A percentile compares a stretch with the other conserved stretches of the same genome.
Conservation (phyloP, 2,329 filamentous ascomycete species). For the Calonectria ilicicola region DNA sequence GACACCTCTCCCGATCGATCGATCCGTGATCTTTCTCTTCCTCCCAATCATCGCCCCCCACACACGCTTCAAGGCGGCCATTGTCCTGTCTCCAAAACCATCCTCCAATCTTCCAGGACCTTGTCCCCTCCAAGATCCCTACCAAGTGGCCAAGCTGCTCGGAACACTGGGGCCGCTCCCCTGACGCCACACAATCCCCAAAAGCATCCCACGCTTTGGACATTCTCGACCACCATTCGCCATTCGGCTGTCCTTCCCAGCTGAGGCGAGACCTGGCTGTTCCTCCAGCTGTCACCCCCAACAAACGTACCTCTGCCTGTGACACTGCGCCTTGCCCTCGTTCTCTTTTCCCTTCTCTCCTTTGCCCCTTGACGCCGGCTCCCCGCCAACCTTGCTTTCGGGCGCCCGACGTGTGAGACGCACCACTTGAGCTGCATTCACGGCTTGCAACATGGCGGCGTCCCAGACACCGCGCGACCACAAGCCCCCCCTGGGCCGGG, state of each 20-base stretch:
- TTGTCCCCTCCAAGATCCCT: not conserved
- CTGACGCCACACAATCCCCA: not conserved
- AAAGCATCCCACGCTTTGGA: conserved; percentile 8
- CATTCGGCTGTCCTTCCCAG: not conserved
- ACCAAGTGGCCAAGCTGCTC: not conserved
- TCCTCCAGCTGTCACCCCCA: not conserved
- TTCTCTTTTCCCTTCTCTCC: conserved; percentile 13
- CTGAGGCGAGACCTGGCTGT: conserved; percentile 11
- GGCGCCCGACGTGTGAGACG: not conserved
- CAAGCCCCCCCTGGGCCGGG: conserved; percentile 22
- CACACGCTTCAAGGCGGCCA: not conserved
- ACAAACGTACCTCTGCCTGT: not conserved
- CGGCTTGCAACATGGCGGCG: conserved; percentile 30
- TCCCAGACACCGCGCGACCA: conserved; percentile 28
- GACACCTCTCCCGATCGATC: conserved; percentile 4
- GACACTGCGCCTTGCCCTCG: not conserved
- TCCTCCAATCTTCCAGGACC: not conserved
- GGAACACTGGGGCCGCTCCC: not conserved
- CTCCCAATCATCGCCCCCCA: not conserved
- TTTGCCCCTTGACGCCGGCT: not conserved
- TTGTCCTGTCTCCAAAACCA: not conserved
- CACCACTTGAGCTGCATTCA: not conserved
- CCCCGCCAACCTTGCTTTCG: conserved; percentile 1
- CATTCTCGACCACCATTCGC: not conserved
- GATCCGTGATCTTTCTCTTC: conserved; percentile 3